Base-by-base conservation (phyloP, 116 monocot species). In the Zostera marina region DNA sequence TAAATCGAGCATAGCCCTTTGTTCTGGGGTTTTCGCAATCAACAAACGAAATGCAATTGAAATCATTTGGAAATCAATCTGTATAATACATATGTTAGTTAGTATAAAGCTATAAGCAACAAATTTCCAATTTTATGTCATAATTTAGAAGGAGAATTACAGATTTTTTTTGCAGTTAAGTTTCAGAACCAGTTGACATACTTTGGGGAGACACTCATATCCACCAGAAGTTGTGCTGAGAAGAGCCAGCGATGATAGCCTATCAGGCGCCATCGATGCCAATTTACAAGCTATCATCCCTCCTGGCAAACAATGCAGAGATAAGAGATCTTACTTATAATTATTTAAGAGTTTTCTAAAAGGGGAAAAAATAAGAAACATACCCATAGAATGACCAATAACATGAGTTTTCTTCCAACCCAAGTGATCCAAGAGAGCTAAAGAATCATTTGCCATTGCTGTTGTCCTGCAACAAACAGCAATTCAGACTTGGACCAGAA, bases 341-440 rank as follows among this genome's bases (percentile, higher is more conserved):
- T 4, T 26, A 22, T 11, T n/a, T 12, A 8, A 7, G 14, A 15
- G 14, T 48, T 48, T 48, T 7, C 48, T 49, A 49, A 49, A 49
- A 49, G 49, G 9, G 20, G 49, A 41, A 59, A 42, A 17, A 9
- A 2, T 21, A 25, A 40, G 22, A 13, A 12, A 54, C 80, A 66
- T 3, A 91, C 91, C 91, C 91, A 91, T 91, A 17, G 91, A 91
- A 53, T 91, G 91, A 22, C 91, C 91, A 67, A 85, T 70, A 14
- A 85, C 77, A 68, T 85, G 91, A 57, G 80, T 80, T 64, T 82
- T 91, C 68, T 73, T 75, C 91, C 91, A 91, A 22, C 91, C 82
- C 26, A 91, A 40, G 75, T 85, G 91, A 68, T 91, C 79, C 42
- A 91, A 54, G 45, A 91, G 56, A 53, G 81, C 82, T 61, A 82